A percentile compares a stretch with the other conserved stretches of the same genome.
Evolutionary conservation across 2,329 filamentous ascomycete species (phyloP).

Genomic region (Ploettnerulaceae sp.): DNA sequence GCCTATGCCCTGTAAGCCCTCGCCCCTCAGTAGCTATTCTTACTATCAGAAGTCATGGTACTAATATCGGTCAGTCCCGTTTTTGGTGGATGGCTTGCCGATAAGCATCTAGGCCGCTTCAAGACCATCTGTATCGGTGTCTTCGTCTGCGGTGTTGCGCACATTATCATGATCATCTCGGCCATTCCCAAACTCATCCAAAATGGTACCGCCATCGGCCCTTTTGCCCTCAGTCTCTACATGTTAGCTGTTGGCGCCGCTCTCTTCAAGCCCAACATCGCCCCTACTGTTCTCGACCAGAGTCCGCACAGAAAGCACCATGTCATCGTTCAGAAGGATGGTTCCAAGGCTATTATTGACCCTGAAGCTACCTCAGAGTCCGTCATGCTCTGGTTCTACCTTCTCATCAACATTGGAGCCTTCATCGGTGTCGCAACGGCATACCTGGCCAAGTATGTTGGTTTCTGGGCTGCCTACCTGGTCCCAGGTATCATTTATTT

Average conservation of each 20-base stretch:
- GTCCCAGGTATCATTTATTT: slow-evolving; percentile 63
- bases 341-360: slow-evolving; percentile 56
- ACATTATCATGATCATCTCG: slow-evolving; percentile 31
- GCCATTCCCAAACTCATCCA: slow-evolving; percentile 33
- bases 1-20: slow-evolving; percentile 44
- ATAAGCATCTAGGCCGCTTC: slow-evolving; percentile 58
- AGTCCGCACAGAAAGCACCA: slow-evolving; percentile 40
- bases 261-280: slow-evolving; percentile 68
- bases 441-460: slow-evolving; percentile 39
- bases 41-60: no score
- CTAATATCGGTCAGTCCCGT: no score
- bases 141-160: slow-evolving; percentile 54
- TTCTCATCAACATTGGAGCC: slow-evolving; percentile 64
- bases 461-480: slow-evolving; percentile 65
- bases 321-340: slow-evolving; percentile 43
- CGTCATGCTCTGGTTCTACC: slow-evolving; percentile 58
- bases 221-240: slow-evolving; percentile 34
- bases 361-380: slow-evolving; percentile 52
- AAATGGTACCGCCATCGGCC: slow-evolving; percentile 34
- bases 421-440: slow-evolving; percentile 40
- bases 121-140: slow-evolving; percentile 49
- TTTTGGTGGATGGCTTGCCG: slow-evolving; percentile 52
- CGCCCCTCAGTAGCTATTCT: no score
- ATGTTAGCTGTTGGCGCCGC: slow-evolving; percentile 31
- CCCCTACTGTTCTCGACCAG: slow-evolving; percentile 57